A percentile compares a stretch with the other conserved stretches of the same genome.
These are phyloP conservation scores for Penicillium turbatum DNA, from an alignment of 495 filamentous ascomycete species.

Conservation along the genomic window DNA sequence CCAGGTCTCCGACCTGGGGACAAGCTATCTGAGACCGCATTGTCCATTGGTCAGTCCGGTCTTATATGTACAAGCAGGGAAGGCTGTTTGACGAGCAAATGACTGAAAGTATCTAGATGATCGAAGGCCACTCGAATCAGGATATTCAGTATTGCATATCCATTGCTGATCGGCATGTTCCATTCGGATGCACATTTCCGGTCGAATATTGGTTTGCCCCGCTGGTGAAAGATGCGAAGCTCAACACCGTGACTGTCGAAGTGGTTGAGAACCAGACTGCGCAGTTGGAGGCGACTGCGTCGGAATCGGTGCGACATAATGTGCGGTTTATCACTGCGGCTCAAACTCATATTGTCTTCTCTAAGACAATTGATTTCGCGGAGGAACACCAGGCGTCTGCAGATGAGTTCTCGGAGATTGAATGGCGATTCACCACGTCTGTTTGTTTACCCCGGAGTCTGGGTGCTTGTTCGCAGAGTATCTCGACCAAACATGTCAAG, in stretches of 20 bases:
- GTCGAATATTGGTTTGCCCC: constrained; percentile 18
- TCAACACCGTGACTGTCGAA: constrained; percentile 2
- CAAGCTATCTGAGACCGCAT: constrained; percentile 1
- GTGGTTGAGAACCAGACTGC: constrained; percentile 17
- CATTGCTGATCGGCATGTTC: constrained; percentile 12
- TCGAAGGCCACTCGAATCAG: constrained; percentile 4
- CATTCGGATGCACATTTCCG: constrained; percentile 15
- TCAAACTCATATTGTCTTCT: constrained; percentile 11
- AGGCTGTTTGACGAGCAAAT: background rate
- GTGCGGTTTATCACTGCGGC: constrained; percentile 10
- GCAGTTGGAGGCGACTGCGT: constrained; percentile 18
- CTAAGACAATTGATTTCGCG: background rate
- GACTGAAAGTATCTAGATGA: background rate
- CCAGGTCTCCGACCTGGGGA: constrained; percentile 2
- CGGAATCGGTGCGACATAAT: constrained; percentile 13
- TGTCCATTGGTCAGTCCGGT: constrained; percentile 5
- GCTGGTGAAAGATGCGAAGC: constrained; percentile 6
- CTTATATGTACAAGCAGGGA: too few species aligned
- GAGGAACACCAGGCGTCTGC: background rate
- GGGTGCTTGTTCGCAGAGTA: constrained; percentile 14
- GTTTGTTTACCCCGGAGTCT: constrained; percentile 16
- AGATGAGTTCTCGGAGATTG: constrained; percentile 5
- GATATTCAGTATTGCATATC: constrained; percentile 21
- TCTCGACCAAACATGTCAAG: constrained; percentile 13
- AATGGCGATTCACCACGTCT: constrained; percentile 9